Percentiles rank a stretch among this genome's conserved stretches.
Evolutionary conservation across 257 asterid genomes (phyloP).

Genomic region (Fraxinus pennsylvanica): DNA sequence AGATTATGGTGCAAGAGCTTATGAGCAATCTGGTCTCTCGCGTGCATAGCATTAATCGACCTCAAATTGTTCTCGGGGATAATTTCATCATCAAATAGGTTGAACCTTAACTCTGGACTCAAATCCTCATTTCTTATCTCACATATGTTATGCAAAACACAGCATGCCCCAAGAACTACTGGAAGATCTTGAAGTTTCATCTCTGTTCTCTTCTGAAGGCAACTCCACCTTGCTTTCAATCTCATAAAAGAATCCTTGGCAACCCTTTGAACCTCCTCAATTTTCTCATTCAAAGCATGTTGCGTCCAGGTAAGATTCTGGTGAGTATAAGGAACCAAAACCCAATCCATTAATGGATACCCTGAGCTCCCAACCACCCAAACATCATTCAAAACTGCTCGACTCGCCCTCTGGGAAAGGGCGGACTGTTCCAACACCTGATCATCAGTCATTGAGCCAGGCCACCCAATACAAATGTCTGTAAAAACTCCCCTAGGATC

Average conservation of each 20-base stretch:
- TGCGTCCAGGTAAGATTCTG: constrained; percentile 49
- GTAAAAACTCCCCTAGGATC: constrained; percentile 44
- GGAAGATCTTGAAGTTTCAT: constrained; percentile 59
- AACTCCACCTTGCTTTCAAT: constrained; percentile 48
- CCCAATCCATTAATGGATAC: constrained; percentile 43
- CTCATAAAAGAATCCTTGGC: constrained; percentile 46
- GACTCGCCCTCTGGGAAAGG: constrained; percentile 37
- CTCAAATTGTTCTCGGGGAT: constrained; percentile 30
- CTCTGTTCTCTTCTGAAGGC: constrained; percentile 53
- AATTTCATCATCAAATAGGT: constrained; percentile 41
- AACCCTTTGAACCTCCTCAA: constrained; percentile 40
- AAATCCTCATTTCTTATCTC: constrained; percentile 44
- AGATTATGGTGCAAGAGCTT: constrained; percentile 39
- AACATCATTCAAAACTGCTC: constrained; percentile 32
- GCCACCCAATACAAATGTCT: constrained; percentile 47
- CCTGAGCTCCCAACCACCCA: constrained; percentile 38
- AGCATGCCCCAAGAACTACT: constrained; percentile 50
- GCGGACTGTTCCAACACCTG: constrained; percentile 46
- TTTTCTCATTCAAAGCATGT: constrained; percentile 47
- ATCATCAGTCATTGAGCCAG: constrained; percentile 48
- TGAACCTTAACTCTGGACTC: constrained; percentile 28
- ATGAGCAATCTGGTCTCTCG: constrained; percentile 43
- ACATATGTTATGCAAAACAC: constrained; percentile 49
- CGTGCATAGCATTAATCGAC: constrained; percentile 33
- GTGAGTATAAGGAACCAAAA: constrained; percentile 47